Evolutionary conservation across 495 filamentous ascomycete genomes (phyloP), one percentile per base, ranked within the genome.

Genomic region (Schizothecium vesticola): DNA sequence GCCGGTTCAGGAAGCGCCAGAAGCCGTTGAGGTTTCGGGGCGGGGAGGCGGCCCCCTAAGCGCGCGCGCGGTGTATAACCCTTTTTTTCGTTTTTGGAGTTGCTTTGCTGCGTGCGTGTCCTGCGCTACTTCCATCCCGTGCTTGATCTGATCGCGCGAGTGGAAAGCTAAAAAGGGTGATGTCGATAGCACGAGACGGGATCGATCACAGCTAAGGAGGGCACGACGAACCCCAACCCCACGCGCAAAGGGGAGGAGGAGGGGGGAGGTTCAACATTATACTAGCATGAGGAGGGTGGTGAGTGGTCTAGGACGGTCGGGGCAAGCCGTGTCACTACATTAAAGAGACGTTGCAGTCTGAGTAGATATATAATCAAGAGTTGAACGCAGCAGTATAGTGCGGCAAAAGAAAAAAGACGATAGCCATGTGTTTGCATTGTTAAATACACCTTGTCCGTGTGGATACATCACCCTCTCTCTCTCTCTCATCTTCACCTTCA

Each of bases 21-120:
- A 77, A 71, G 59, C 75, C 75, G 13, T 56, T 64, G 21, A 62
- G 75, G 31, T 77, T 74, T 62, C 64, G 75, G 61, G 56, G 67
- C 29, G 70, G 72, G 16, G 56, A 71, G 62, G 59, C 12, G 43
- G 43, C 43, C 0, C 8, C 7, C 1, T n/a, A 19, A 51, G 16
- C 19, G 43, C 16, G 16, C 13, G 36, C 16, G 33, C 13, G 3
- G 13, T 5, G 13, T 16, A 43, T 43, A 51, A 51, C 4, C 43
- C 43, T 6, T 0, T n/a, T 51, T 51, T 19, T n/a, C 16, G 11
- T 59, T 59, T 10, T 59, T 28, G 24, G 24, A 25, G 13, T 13
- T 8, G 1, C 6, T n/a, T n/a, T 51, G 43, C 36, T 33, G 10
- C 31, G 31, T 51, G 36, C 33, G 13, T 36, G 31, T 3, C 31